Percentiles rank a stretch among this genome's conserved stretches.
Evolutionary conservation across 306 rosid species (phyloP).

Genomic region (Psophocarpus tetragonolobus): DNA sequence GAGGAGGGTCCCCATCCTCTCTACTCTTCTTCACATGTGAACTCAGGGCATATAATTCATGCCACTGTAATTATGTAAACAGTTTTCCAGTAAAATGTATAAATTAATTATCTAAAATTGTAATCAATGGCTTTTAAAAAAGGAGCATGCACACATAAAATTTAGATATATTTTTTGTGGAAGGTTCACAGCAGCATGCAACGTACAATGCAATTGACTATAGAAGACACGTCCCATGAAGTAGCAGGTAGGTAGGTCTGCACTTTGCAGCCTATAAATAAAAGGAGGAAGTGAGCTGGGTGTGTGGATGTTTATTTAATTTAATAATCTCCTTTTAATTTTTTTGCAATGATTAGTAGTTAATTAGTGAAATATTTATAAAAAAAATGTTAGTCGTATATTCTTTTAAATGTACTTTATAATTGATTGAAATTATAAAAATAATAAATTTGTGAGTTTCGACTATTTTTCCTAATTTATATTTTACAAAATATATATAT

Average conservation of each 20-base stretch:
- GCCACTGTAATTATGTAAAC: not conserved
- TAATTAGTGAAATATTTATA: not conserved
- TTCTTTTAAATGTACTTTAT: too few relatives aligned
- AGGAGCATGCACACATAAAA: not conserved
- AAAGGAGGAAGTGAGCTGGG: not conserved
- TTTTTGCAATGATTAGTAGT: not conserved
- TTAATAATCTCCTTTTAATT: not conserved
- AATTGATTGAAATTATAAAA: too few relatives aligned
- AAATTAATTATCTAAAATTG: not conserved
- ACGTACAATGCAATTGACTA: not conserved
- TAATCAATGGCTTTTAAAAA: not conserved
- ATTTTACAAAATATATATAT: too few relatives aligned
- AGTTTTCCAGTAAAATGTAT: not conserved
- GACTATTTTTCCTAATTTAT: too few relatives aligned
- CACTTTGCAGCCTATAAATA: slow-evolving; percentile 15
- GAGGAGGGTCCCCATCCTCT: slow-evolving; percentile 20
- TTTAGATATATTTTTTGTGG: not conserved
- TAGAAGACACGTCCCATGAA: slow-evolving; percentile 24
- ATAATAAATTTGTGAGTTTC: too few relatives aligned
- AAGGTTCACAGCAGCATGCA: not conserved
- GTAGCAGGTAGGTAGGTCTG: slow-evolving; percentile 22
- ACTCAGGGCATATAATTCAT: not conserved
- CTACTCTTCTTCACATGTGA: slow-evolving; percentile 23
- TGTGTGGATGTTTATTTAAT: not conserved
- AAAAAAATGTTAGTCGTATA: too few relatives aligned